phyloP scores from a whole-genome alignment of 495 filamentous ascomycete species.

The Talaromyces trachyspermus region DNA sequence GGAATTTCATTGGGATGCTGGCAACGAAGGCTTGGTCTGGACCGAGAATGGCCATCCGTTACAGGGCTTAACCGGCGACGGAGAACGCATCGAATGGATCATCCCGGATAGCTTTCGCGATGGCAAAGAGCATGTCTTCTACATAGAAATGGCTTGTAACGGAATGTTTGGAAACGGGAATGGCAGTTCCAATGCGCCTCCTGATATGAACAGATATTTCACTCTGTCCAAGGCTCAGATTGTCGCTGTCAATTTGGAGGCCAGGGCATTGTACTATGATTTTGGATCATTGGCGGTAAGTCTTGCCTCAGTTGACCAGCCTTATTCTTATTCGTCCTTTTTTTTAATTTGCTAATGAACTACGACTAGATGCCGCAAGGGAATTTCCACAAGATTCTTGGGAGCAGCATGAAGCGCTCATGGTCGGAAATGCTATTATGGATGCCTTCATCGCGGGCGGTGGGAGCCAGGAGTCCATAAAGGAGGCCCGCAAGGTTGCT shows the following conservation, averaged over 20 bases:
- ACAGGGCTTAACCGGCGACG: constrained; percentile 88
- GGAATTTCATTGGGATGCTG: constrained; percentile 92
- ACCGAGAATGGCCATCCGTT: constrained; percentile 78
- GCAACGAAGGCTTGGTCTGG: constrained; percentile 89
- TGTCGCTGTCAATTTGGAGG: constrained; percentile 79
- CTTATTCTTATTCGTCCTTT: not conserved
- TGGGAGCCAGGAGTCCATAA: constrained; percentile 65
- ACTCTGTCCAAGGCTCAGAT: constrained; percentile 74
- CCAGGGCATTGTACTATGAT: constrained; percentile 76
- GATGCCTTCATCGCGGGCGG: constrained; percentile 77
- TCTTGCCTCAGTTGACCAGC: not conserved
- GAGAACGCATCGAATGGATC: constrained; percentile 85
- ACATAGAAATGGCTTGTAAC: constrained; percentile 98
- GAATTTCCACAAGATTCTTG: constrained; percentile 74
- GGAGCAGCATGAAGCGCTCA: constrained; percentile 80
- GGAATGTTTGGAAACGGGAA: constrained; percentile 95
- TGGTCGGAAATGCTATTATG: constrained; percentile 79
- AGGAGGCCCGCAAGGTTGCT: constrained; percentile 73
- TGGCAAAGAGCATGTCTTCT: constrained; percentile 79
- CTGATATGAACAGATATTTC: constrained; percentile 73
- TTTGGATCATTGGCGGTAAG: constrained; percentile 82
- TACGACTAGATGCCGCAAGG: constrained; percentile 62
- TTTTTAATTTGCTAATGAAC: too few relatives aligned
- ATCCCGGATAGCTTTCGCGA: constrained; percentile 73
- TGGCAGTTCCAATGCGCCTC: constrained; percentile 84